Evolutionary conservation across 2,329 filamentous ascomycete species (phyloP).

Genomic region (Epichloe bromicola): DNA sequence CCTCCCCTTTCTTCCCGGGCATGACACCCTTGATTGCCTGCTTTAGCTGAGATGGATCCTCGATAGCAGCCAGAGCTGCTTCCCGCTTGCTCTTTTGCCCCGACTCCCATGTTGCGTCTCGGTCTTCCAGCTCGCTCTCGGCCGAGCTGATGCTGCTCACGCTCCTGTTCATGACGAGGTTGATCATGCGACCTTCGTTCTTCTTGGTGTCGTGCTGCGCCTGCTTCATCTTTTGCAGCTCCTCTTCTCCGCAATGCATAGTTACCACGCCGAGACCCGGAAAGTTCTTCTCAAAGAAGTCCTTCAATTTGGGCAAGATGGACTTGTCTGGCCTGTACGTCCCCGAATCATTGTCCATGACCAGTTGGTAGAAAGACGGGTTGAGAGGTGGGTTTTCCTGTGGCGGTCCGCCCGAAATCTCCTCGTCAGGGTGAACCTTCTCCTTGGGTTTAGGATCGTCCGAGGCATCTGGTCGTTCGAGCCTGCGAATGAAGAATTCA

Average conservation of each 20-base stretch:
- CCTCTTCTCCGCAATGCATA: constrained; percentile 67
- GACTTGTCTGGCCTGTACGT: constrained; percentile 81
- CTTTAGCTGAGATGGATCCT: constrained; percentile 35
- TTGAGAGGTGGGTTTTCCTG: constrained; percentile 28
- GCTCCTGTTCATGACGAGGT: constrained; percentile 45
- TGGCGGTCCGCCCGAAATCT: constrained; percentile 34
- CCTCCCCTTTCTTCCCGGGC: constrained; percentile 12
- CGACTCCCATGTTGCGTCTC: constrained; percentile 27
- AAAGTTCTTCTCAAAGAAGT: constrained; percentile 60
- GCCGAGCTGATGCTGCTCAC: constrained; percentile 38
- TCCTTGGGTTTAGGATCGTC: constrained; percentile 30
- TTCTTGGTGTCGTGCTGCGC: constrained; percentile 66
- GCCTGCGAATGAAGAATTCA: constrained; percentile 77
- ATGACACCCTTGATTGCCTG: constrained; percentile 17
- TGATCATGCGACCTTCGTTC: constrained; percentile 36
- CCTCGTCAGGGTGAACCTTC: constrained; percentile 38
- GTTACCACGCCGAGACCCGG: constrained; percentile 62
- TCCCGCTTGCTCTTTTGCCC: constrained; percentile 38
- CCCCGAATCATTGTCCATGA: constrained; percentile 91
- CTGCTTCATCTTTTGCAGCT: constrained; percentile 61
- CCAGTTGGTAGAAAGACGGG: constrained; percentile 60
- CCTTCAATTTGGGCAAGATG: constrained; percentile 56
- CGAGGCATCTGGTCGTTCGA: constrained; percentile 34
- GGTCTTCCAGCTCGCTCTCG: constrained; percentile 36
- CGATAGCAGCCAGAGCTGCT: constrained; percentile 35